Evolutionary conservation across 371 early-diverging fungal genomes (phyloP), one percentile per base, ranked within the genome.

Genomic region (Lichtheimia hyalospora): DNA sequence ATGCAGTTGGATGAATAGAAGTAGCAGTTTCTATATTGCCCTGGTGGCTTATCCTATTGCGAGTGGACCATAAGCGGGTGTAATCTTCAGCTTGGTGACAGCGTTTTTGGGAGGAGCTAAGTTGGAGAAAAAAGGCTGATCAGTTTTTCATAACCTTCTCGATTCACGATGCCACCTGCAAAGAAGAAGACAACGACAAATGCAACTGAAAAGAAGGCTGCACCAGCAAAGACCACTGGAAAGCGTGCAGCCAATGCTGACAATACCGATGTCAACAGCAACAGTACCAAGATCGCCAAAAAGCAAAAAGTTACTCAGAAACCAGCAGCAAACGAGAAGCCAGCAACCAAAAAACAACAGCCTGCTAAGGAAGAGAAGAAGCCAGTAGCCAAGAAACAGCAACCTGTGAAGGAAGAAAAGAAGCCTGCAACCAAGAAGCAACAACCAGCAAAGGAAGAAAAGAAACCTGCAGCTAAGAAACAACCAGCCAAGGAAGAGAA

Each of bases 121-220:
- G 34, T 34, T 6, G 10, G 8, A 34, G 34, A 34, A 34, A 46
- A 44, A 46, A 6, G 46, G 21, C n/a, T 21, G 46, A 46, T n/a
- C n/a, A 46, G 44, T n/a, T 46, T 21, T 21, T 46, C 18, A 2
- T 21, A 1, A 46, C 46, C 46, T 46, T 46, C 46, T 46, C 21
- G 18, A 46, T 16, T 16, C 18, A 46, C 21, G 18, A 46, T 46
- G 46, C 46, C 46, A 18, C 46, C 46, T 18, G 18, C n/a, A 21
- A 46, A 46, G 46, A 46, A 46, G 16, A 46, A n/a, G 46, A 46
- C 46, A 46, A 46, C 46, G 46, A 46, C 46, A 8, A 46, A n/a
- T 5, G 53, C 41, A 44, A 51, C 49, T 2, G 53, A 54, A 15
- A 68, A 64, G 52, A 70, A 53, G 49, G 52, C 49, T 46, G 46